Conservation (phyloP, 345 rosid species). For the Dimocarpus longan region DNA sequence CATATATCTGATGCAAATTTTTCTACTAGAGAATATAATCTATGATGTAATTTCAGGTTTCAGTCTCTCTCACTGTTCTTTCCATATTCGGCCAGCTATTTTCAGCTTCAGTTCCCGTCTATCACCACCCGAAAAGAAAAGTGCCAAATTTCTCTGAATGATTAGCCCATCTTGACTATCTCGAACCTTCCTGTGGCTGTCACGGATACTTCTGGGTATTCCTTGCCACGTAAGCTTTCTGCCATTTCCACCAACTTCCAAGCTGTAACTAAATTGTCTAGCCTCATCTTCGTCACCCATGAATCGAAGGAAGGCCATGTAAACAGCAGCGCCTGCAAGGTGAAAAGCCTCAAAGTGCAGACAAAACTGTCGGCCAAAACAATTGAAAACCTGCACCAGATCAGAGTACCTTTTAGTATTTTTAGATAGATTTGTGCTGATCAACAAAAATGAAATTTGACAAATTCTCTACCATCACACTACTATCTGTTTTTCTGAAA, state of each 20-base stretch:
- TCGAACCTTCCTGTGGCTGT: slow-evolving; percentile 55
- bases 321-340: slow-evolving; percentile 55
- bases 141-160: slow-evolving; percentile 52
- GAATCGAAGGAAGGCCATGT: slow-evolving; percentile 64
- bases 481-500: not conserved
- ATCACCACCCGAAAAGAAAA: slow-evolving; percentile 58
- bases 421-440: not conserved
- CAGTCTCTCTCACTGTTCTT: slow-evolving; percentile 35
- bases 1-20: not conserved
- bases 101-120: slow-evolving; percentile 50
- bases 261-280: slow-evolving; percentile 51
- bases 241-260: slow-evolving; percentile 58
- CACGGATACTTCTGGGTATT: slow-evolving; percentile 56
- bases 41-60: not conserved
- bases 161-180: slow-evolving; percentile 62
- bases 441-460: not conserved
- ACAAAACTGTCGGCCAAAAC: slow-evolving; percentile 57
- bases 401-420: not conserved
- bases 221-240: slow-evolving; percentile 62
- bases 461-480: not conserved
- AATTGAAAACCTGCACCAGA: slow-evolving; percentile 49
- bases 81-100: slow-evolving; percentile 57
- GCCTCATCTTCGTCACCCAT: slow-evolving; percentile 60
- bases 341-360: slow-evolving; percentile 64
- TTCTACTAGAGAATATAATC: not conserved